These are phyloP conservation scores for Aspergillus terreus DNA, from an alignment of 2,329 filamentous ascomycete genomes.

Conservation along the genomic window DNA sequence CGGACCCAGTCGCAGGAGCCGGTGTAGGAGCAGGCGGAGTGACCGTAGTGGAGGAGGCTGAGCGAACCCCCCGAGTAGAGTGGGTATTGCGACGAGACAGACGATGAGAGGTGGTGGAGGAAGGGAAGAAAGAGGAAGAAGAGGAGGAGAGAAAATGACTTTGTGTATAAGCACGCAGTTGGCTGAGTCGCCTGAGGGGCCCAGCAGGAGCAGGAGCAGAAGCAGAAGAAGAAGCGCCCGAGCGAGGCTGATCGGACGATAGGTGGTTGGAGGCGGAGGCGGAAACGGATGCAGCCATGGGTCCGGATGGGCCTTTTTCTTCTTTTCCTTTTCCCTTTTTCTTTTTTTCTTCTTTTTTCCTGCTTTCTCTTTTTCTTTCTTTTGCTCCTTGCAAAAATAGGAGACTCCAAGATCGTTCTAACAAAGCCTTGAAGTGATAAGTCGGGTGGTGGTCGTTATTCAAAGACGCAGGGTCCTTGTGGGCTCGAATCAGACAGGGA, in stretches of 20 bases:
- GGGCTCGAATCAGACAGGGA: too few relatives aligned
- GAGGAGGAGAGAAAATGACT: conserved; percentile 19
- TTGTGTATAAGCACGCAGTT: conserved; percentile 38
- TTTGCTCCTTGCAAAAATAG: background rate
- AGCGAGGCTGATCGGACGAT: conserved; percentile 28
- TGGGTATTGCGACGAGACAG: conserved; percentile 33
- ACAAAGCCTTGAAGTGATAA: too few relatives aligned
- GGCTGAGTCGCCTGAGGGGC: conserved; percentile 38
- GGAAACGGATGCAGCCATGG: conserved; percentile 34
- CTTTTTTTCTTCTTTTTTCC: background rate
- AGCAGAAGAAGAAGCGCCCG: background rate
- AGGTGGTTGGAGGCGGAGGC: conserved; percentile 30
- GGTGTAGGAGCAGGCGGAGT: too few relatives aligned
- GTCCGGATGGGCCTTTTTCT: background rate
- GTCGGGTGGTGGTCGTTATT: too few relatives aligned
- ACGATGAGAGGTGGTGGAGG: conserved; percentile 20
- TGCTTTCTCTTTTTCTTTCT: background rate
- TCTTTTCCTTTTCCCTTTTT: background rate
- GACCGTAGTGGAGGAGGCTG: conserved; percentile 1
- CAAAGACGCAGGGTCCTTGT: too few relatives aligned
- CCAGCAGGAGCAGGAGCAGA: conserved; percentile 9
- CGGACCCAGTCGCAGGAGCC: conserved; percentile 10
- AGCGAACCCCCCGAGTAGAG: conserved; percentile 32
- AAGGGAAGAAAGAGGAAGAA: conserved; percentile 18
- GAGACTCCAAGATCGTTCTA: too few relatives aligned